phyloP scores from a whole-genome alignment of 306 rosid species.

The Arachis hypogaea region DNA sequence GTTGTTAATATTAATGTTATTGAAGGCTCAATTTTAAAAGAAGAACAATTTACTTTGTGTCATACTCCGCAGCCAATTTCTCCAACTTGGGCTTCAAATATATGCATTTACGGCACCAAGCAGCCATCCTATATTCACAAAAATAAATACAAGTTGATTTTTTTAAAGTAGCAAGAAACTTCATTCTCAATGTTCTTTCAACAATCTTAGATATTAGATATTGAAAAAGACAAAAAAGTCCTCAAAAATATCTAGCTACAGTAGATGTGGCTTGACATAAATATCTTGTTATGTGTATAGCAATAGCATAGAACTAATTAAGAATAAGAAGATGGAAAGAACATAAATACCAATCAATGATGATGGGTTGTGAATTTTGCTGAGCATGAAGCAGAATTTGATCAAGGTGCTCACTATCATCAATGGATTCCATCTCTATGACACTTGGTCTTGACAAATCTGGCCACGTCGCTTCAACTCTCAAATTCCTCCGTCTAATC shows the following conservation, averaged over 20 bases:
- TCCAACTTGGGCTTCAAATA: slow-evolving; percentile 95
- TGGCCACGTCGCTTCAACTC: slow-evolving; percentile 64
- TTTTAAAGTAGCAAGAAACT: too few species aligned
- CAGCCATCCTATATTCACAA: slow-evolving; percentile 77
- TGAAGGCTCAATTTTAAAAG: slow-evolving; percentile 2
- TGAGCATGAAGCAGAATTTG: slow-evolving; percentile 63
- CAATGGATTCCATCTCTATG: slow-evolving; percentile 64
- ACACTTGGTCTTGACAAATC: slow-evolving; percentile 58
- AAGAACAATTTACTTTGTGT: slow-evolving; percentile 55
- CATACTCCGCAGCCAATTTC: slow-evolving; percentile 80
- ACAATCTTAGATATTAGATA: background rate
- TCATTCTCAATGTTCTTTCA: background rate
- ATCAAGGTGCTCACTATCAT: slow-evolving; percentile 71
- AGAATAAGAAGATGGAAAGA: background rate
- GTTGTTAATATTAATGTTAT: slow-evolving; percentile 5
- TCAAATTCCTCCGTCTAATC: slow-evolving; percentile 44
- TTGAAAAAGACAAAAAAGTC: background rate
- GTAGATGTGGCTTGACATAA: background rate
- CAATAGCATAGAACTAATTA: background rate
- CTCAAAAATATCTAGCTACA: slow-evolving; percentile 33
- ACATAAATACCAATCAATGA: slow-evolving; percentile 73
- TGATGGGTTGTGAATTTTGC: slow-evolving; percentile 59
- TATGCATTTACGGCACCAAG: slow-evolving; percentile 95
- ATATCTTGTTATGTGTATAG: background rate
- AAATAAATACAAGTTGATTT: background rate